A percentile compares a stretch with the other conserved stretches of the same genome.
Conservation (phyloP, 208 protist species). For the Trichomonas gallinae region DNA sequence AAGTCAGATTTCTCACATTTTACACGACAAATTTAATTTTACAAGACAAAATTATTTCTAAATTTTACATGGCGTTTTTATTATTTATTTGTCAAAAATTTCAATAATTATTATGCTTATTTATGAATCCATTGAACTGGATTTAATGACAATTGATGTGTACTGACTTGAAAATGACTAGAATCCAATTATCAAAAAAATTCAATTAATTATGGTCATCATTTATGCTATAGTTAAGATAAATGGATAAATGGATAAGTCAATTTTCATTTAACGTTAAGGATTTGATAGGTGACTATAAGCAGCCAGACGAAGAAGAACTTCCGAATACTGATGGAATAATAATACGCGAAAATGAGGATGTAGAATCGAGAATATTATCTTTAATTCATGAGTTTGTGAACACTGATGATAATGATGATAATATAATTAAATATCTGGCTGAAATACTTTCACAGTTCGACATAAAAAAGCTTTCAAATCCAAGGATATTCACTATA, state of each 20-base stretch:
- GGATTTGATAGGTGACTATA: too few species aligned
- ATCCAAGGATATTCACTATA: background rate
- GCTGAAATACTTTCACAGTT: background rate
- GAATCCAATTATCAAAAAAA: background rate
- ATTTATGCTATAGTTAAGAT: too few species aligned
- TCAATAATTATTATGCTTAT: background rate
- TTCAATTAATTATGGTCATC: background rate
- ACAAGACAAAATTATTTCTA: too few species aligned
- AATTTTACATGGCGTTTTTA: too few species aligned
- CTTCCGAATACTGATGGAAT: background rate
- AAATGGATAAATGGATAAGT: too few species aligned
- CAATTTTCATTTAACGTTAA: too few species aligned
- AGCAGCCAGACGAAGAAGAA: background rate
- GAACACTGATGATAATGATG: background rate
- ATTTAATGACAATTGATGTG: background rate
- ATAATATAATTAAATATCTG: background rate
- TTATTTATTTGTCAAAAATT: too few species aligned
- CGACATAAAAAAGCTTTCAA: background rate
- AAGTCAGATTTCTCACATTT: too few species aligned
- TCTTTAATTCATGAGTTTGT: background rate
- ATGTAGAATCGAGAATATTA: background rate
- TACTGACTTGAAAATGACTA: background rate
- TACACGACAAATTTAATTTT: too few species aligned
- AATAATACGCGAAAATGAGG: background rate
- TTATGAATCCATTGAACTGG: constrained; percentile 14